Evolutionary conservation across 805 yeast genomes (phyloP).

Genomic region (Blastobotrys mokoenaii): DNA sequence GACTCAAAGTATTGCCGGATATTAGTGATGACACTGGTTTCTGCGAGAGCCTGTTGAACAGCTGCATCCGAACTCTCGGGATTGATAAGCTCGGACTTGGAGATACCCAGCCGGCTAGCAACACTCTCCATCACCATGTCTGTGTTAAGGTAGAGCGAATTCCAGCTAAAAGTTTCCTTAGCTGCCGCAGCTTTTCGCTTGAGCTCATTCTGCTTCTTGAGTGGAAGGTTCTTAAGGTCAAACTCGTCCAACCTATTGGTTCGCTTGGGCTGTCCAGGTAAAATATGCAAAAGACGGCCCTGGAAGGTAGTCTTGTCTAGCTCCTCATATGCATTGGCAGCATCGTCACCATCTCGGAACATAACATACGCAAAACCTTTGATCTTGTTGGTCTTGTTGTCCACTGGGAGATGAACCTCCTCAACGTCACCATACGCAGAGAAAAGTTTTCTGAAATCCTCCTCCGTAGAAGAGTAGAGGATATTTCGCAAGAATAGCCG

Average conservation of each 20-base stretch:
- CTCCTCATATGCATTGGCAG: conserved; percentile 61
- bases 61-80: conserved; percentile 83
- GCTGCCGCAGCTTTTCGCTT: conserved; percentile 79
- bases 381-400: conserved; percentile 79
- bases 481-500: conserved; percentile 85
- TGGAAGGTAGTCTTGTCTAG: conserved; percentile 88
- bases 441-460: conserved; percentile 64
- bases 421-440: conserved; percentile 59
- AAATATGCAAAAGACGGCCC: conserved; percentile 83
- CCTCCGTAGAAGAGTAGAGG: conserved; percentile 67
- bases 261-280: conserved; percentile 78
- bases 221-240: conserved; percentile 81
- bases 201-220: conserved; percentile 83
- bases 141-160: conserved; percentile 78
- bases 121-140: conserved; percentile 91
- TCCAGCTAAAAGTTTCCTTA: conserved; percentile 88
- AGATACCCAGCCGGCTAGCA: conserved; percentile 73
- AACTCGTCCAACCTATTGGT: conserved; percentile 82
- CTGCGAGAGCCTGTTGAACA: conserved; percentile 95
- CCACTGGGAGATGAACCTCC: conserved; percentile 90
- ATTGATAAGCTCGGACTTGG: conserved; percentile 77
- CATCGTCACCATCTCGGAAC: conserved; percentile 60
- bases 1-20: conserved; percentile 80
- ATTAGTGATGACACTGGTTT: conserved; percentile 88
- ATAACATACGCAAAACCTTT: conserved; percentile 89